These are phyloP conservation scores for Zizania latifolia DNA, from an alignment of 176 grass and related monocot species.

Conservation along the genomic window DNA sequence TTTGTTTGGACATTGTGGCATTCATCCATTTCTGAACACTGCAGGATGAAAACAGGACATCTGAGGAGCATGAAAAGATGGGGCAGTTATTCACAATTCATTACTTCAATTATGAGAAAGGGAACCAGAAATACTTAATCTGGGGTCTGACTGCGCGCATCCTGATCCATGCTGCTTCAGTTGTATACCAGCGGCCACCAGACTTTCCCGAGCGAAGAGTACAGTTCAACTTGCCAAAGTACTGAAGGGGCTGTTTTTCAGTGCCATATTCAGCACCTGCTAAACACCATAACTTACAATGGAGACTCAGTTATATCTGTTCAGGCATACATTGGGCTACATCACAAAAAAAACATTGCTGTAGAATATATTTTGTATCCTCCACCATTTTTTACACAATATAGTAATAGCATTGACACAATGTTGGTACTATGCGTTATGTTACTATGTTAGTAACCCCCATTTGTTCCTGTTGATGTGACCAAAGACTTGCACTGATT, in stretches of 20 bases:
- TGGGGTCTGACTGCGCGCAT: constrained; percentile 69
- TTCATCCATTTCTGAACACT: not conserved
- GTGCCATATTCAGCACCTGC: constrained; percentile 29
- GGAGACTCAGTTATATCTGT: not conserved
- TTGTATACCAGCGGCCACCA: constrained; percentile 44
- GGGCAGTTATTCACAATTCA: constrained; percentile 52
- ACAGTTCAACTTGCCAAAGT: constrained; percentile 41
- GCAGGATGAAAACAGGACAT: constrained; percentile 53
- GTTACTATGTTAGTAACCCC: not conserved
- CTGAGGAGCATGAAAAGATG: constrained; percentile 59
- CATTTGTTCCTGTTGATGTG: not conserved
- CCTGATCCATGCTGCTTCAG: constrained; percentile 59
- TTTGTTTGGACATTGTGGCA: not conserved
- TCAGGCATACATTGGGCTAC: not conserved
- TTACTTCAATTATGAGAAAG: constrained; percentile 46
- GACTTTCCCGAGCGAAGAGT: constrained; percentile 51
- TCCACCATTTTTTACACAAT: not conserved
- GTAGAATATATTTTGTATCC: not conserved
- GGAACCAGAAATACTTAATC: constrained; percentile 39
- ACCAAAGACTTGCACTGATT: not conserved
- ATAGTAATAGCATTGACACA: not conserved
- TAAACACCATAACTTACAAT: not conserved
- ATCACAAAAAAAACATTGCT: not conserved
- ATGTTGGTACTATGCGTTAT: not conserved
- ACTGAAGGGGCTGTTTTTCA: constrained; percentile 10